Conservation (phyloP, 108 stramenopile genomes). For the Schizochytrium sp. region DNA sequence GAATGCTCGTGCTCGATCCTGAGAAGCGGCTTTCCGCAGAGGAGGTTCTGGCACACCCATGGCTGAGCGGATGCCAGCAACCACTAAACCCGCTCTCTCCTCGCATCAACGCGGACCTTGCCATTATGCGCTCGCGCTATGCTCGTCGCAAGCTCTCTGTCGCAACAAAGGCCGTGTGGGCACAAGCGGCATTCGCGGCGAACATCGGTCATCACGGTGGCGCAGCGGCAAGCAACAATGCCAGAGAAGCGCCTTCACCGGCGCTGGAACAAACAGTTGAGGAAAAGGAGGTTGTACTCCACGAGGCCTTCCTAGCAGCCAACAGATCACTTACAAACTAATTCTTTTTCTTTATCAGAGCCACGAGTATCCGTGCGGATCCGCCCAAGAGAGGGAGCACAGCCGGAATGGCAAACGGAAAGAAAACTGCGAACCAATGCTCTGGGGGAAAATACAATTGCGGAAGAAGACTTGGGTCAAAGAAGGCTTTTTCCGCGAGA, state of each 20-base stretch:
- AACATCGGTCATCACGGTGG: no score
- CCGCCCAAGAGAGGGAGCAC: not conserved
- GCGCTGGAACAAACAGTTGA: not conserved
- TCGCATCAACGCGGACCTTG: not conserved
- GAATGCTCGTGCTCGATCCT: constrained; percentile 60
- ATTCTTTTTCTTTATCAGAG: no score
- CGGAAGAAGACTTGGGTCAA: not conserved
- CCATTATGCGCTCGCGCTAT: not conserved
- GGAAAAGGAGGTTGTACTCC: not conserved
- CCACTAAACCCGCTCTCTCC: not conserved
- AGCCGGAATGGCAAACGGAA: not conserved
- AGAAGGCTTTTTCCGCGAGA: not conserved
- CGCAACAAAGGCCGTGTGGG: not conserved
- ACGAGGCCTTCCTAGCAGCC: not conserved
- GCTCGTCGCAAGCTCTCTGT: not conserved
- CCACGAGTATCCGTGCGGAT: no score
- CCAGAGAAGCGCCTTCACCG: not conserved
- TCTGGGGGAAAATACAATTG: not conserved
- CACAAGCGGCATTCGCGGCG: not conserved
- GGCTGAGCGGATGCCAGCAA: constrained; percentile 53
- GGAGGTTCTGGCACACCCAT: constrained; percentile 63
- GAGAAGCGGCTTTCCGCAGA: constrained; percentile 52
- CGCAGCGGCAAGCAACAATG: not conserved
- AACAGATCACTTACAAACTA: not conserved
- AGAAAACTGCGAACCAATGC: not conserved